phyloP scores from a whole-genome alignment of 495 filamentous ascomycete species.

The Poronia punctata region DNA sequence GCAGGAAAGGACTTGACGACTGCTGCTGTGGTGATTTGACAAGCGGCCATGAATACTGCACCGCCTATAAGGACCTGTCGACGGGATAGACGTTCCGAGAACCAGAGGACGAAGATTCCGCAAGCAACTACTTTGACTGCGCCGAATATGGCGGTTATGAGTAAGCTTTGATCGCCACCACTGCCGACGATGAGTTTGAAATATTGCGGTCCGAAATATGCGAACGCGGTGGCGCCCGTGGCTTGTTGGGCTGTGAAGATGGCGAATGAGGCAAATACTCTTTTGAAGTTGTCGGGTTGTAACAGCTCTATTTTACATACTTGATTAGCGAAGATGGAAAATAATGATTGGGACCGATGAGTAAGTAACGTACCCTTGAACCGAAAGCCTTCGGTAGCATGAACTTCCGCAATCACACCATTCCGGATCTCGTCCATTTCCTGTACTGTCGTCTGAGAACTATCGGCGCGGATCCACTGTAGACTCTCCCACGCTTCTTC shows the following conservation, averaged over 20 bases:
- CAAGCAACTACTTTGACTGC: constrained; percentile 42
- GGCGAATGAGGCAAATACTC: constrained; percentile 35
- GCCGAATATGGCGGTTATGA: constrained; percentile 48
- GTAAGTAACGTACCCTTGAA: constrained; percentile 13
- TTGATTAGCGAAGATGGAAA: no score
- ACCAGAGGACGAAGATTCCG: constrained; percentile 30
- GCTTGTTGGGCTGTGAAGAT: constrained; percentile 46
- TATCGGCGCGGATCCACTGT: constrained; percentile 42
- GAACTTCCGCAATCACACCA: constrained; percentile 29
- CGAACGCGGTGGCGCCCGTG: constrained; percentile 31
- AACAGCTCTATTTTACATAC: constrained; percentile 32
- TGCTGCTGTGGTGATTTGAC: constrained; percentile 20
- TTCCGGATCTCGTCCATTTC: constrained; percentile 37
- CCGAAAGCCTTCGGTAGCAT: constrained; percentile 21
- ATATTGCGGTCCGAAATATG: constrained; percentile 38
- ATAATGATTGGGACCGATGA: no score
- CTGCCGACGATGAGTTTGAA: constrained; percentile 40
- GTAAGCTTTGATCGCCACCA: constrained; percentile 32
- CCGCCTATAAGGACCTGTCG: constrained; percentile 32
- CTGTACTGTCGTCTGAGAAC: constrained; percentile 23
- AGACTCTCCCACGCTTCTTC: constrained; percentile 44
- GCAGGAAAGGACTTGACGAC: constrained; percentile 32
- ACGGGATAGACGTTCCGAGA: constrained; percentile 34
- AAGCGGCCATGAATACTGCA: constrained; percentile 34
- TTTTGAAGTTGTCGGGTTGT: constrained; percentile 27